Evolutionary conservation across 441 rosid species (phyloP).

Genomic region (Adansonia gregorii): DNA sequence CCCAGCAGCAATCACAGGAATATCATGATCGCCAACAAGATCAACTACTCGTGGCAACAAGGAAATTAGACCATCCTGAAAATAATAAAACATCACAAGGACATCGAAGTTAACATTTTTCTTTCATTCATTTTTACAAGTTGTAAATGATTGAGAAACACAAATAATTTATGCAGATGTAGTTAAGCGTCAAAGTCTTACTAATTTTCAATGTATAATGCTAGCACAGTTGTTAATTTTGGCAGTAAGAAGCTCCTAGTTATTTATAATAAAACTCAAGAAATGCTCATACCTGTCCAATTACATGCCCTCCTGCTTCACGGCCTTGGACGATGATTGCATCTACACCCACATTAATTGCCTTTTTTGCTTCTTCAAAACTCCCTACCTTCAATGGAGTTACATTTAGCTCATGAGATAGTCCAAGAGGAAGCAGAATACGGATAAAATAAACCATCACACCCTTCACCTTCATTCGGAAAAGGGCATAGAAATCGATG

Average conservation of each 20-base stretch:
- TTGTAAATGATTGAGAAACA: not conserved
- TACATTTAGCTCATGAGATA: conserved; percentile 21
- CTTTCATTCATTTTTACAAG: not conserved
- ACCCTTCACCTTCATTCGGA: not conserved
- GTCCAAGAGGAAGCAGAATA: not conserved
- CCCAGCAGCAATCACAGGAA: conserved; percentile 88
- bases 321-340: conserved; percentile 86
- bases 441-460: not conserved
- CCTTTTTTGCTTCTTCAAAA: conserved; percentile 64
- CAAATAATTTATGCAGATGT: not conserved
- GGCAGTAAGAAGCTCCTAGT: conserved; percentile 9
- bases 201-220: not conserved
- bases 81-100: conserved; percentile 16
- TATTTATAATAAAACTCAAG: not conserved
- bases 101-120: not conserved
- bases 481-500: not conserved
- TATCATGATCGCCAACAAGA: conserved; percentile 55
- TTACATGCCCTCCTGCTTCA: conserved; percentile 94
- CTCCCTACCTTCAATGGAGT: conserved; percentile 61
- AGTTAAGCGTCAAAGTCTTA: conserved; percentile 10
- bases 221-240: not conserved
- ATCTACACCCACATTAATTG: conserved; percentile 65
- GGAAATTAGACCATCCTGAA: conserved; percentile 67
- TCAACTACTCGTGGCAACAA: conserved; percentile 80
- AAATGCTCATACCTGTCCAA: conserved; percentile 63